These are phyloP conservation scores for Osmozyma mogii DNA, from an alignment of 805 yeast species.

Conservation along the genomic window DNA sequence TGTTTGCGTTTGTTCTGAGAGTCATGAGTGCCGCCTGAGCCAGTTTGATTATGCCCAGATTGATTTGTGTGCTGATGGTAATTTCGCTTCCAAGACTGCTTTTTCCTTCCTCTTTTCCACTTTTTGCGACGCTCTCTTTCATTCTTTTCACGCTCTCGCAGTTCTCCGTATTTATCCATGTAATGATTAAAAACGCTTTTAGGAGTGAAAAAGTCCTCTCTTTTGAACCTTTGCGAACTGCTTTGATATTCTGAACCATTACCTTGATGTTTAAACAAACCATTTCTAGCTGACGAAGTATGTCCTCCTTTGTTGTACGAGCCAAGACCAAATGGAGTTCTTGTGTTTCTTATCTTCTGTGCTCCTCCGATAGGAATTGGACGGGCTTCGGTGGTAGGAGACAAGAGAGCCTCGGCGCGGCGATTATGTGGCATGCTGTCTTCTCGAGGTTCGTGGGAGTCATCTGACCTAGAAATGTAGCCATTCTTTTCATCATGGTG, in stretches of 20 bases:
- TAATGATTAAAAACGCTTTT: conserved; percentile 64
- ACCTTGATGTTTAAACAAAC: too few relatives aligned
- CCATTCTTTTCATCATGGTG: too few relatives aligned
- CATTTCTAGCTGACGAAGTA: too few relatives aligned
- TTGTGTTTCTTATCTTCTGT: conserved; percentile 31
- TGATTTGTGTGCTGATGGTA: neutral
- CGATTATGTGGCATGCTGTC: conserved; percentile 25
- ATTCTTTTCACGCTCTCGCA: conserved; percentile 17
- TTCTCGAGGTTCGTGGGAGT: neutral
- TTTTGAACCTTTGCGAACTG: conserved; percentile 47
- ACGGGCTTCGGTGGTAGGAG: conserved; percentile 26
- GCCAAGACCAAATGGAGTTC: conserved; percentile 61
- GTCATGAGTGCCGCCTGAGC: conserved; percentile 1
- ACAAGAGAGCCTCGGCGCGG: conserved; percentile 36
- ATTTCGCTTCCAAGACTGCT: conserved; percentile 20
- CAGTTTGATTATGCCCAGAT: conserved; percentile 2
- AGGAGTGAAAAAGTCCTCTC: conserved; percentile 75
- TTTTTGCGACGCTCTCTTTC: conserved; percentile 7
- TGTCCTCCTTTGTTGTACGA: conserved; percentile 47
- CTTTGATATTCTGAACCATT: too few relatives aligned
- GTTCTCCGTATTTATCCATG: conserved; percentile 55
- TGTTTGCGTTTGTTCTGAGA: conserved; percentile 2
- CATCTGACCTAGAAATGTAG: too few relatives aligned
- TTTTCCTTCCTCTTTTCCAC: conserved; percentile 12
- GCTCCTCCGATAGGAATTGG: conserved; percentile 34